A percentile compares a stretch with the other conserved stretches of the same genome.
These are phyloP conservation scores for Fusarium beomiforme DNA, from an alignment of 2,329 filamentous ascomycete species.

Conservation along the genomic window DNA sequence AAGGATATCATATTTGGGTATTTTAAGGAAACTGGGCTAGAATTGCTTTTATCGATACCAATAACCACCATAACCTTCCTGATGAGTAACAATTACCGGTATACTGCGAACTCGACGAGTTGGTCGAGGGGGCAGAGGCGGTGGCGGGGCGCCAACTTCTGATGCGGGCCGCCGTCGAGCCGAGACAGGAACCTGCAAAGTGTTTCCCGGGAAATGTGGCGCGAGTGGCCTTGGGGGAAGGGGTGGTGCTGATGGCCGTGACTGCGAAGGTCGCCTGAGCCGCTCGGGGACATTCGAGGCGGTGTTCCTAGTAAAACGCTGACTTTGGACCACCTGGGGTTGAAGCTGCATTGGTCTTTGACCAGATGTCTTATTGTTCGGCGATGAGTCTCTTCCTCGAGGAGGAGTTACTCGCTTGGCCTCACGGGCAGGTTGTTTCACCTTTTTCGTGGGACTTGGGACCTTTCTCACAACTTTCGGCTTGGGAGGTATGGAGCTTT, in stretches of 20 bases:
- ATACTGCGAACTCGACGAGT: conserved; percentile 40
- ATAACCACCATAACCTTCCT: conserved; percentile 38
- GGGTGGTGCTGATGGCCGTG: conserved; percentile 17
- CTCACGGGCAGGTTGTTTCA: conserved; percentile 26
- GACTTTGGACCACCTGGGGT: conserved; percentile 3
- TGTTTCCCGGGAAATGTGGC: conserved; percentile 18
- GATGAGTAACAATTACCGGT: conserved; percentile 45
- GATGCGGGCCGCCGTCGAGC: conserved; percentile 29
- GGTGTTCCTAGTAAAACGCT: conserved; percentile 1
- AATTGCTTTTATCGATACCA: conserved; percentile 34
- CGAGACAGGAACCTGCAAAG: conserved; percentile 6
- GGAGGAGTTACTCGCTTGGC: conserved; percentile 22
- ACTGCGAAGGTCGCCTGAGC: not conserved
- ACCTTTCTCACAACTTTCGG: conserved; percentile 32
- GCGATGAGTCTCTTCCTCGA: conserved; percentile 40
- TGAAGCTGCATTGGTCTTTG: conserved; percentile 4
- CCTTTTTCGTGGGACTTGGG: conserved; percentile 17
- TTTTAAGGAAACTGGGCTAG: conserved; percentile 25
- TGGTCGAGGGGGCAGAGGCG: conserved; percentile 43
- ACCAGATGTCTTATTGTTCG: conserved; percentile 22
- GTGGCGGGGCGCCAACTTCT: conserved; percentile 36
- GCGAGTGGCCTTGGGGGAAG: conserved; percentile 30
- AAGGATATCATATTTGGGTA: conserved; percentile 15
- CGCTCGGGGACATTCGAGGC: conserved; percentile 6
- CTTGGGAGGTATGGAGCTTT: conserved; percentile 5